These are phyloP conservation scores for Fusarium floridanum DNA, from an alignment of 2,329 filamentous ascomycete genomes.

Conservation along the genomic window DNA sequence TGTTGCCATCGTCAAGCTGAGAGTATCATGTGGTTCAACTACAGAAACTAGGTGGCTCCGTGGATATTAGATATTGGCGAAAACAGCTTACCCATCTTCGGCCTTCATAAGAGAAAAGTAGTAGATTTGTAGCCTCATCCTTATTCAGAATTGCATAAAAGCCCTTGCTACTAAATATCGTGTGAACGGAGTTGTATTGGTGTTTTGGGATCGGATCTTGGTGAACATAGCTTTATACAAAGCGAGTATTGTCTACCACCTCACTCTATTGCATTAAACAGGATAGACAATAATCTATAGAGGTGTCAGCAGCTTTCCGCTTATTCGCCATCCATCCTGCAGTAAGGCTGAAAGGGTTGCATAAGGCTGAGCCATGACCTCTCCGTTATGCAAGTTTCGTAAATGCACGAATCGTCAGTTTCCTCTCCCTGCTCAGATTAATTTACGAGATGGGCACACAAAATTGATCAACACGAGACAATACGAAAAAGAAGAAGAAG, in stretches of 20 bases:
- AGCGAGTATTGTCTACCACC: background rate
- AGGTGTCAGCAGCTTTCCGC: background rate
- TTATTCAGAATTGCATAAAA: accelerated
- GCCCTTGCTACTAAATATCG: background rate
- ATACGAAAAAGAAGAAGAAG: no score
- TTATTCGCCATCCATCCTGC: background rate
- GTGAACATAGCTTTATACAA: background rate
- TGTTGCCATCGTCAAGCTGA: no score
- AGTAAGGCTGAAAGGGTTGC: background rate
- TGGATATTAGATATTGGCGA: no score
- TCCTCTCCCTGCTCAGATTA: background rate
- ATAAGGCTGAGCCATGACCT: background rate
- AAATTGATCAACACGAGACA: no score
- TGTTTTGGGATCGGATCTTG: background rate
- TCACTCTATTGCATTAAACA: background rate
- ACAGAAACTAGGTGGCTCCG: no score
- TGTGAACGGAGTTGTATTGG: background rate
- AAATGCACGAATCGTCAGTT: background rate
- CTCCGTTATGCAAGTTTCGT: background rate
- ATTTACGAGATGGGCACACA: background rate
- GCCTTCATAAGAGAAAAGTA: background rate
- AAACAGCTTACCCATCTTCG: background rate
- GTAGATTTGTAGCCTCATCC: accelerated
- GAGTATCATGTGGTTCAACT: no score
- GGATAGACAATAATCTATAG: background rate